Conservation (phyloP, 1,139 yeast genomes). For the Wickerhamiella infanticola region DNA sequence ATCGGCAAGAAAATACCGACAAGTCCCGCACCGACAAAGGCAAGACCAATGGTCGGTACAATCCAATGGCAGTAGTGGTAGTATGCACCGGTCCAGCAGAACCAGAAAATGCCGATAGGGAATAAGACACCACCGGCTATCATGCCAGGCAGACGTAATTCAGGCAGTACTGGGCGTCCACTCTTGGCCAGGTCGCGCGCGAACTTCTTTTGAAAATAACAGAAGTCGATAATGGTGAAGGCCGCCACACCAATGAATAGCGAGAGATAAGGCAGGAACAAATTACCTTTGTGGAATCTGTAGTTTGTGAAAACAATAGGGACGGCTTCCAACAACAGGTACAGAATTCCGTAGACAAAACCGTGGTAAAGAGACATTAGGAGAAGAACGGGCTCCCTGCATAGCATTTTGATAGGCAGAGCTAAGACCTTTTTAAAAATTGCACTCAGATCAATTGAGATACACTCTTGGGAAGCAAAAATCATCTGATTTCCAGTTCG, state of each 20-base stretch:
- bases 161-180: conserved; percentile 45
- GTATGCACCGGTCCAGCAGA: conserved; percentile 73
- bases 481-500: conserved; percentile 30
- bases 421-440: conserved; percentile 19
- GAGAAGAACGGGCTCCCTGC: conserved; percentile 41
- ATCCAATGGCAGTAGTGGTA: conserved; percentile 27
- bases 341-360: conserved; percentile 41
- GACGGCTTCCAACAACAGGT: conserved; percentile 42
- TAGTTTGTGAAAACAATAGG: conserved; percentile 36
- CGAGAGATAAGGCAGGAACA: conserved; percentile 36
- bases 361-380: conserved; percentile 48
- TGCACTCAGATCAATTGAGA: conserved; percentile 3
- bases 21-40: conserved; percentile 59
- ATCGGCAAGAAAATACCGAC: conserved; percentile 64
- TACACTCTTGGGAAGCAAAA: conserved; percentile 12
- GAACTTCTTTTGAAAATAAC: conserved; percentile 18
- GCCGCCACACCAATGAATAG: conserved; percentile 32
- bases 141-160: conserved; percentile 63
- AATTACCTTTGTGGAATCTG: conserved; percentile 25
- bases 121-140: conserved; percentile 51
- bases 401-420: conserved; percentile 34
- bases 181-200: conserved; percentile 19
- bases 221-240: conserved; percentile 23
- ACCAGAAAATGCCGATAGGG: conserved; percentile 69
- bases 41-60: conserved; percentile 51